Conservation (phyloP, 1,284 basidiomycete species). For the Austroboletus novae-zelandiae region DNA sequence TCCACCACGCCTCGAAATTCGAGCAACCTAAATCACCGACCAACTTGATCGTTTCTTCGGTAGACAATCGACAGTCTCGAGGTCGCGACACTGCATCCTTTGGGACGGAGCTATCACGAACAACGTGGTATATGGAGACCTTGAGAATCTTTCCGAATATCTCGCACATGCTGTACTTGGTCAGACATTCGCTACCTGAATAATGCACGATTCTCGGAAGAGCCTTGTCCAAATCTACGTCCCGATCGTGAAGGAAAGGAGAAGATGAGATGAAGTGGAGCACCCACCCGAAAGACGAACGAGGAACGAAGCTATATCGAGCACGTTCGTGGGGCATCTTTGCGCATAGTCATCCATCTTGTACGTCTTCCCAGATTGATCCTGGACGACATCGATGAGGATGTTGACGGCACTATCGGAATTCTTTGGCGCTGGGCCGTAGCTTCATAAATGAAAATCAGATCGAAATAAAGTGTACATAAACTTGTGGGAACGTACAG, state of each 20-base stretch:
- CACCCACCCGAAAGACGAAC: slow-evolving; percentile 59
- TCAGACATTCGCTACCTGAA: slow-evolving; percentile 70
- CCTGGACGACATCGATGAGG: slow-evolving; percentile 73
- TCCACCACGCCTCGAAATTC: slow-evolving; percentile 79
- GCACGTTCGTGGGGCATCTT: slow-evolving; percentile 76
- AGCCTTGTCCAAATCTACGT: slow-evolving; percentile 35
- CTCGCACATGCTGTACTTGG: slow-evolving; percentile 83
- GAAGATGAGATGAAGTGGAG: background rate
- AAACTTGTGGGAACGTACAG: slow-evolving; percentile 46
- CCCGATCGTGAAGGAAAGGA: background rate
- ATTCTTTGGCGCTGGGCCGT: slow-evolving; percentile 74
- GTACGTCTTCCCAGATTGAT: slow-evolving; percentile 75
- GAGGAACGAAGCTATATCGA: slow-evolving; percentile 75
- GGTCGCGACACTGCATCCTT: slow-evolving; percentile 66
- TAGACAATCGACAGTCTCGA: slow-evolving; percentile 68
- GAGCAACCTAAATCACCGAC: slow-evolving; percentile 58
- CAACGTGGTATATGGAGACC: slow-evolving; percentile 63
- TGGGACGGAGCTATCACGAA: slow-evolving; percentile 64
- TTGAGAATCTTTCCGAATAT: slow-evolving; percentile 68
- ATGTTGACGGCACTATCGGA: slow-evolving; percentile 79
- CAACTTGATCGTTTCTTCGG: slow-evolving; percentile 63
- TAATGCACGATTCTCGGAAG: slow-evolving; percentile 75
- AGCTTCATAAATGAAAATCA: slow-evolving; percentile 43
- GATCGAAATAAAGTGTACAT: background rate
- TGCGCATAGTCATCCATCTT: slow-evolving; percentile 88